Evolutionary conservation across 2,329 filamentous ascomycete genomes (phyloP), one percentile per base, ranked within the genome.

Genomic region (Aureobasidium uvarum): DNA sequence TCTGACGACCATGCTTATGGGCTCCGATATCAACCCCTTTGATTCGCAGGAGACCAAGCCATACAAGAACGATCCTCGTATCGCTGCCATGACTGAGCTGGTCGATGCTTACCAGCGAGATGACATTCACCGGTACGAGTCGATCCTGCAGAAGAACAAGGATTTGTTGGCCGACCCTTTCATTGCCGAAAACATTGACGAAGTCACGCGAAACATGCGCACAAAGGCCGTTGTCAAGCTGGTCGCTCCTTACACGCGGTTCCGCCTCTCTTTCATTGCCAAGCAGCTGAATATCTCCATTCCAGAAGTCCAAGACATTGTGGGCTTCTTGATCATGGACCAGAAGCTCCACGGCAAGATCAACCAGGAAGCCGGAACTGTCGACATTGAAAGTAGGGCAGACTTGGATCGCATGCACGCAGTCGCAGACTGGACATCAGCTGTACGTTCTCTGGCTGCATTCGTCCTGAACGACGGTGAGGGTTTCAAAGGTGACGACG

Each of bases 41-140:
- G 94, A 98, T 78, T 97, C 93, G 10, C 95, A 98, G 77, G 95
- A 99, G 80, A 98, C 94, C 20, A 98, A 98, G 79, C 95, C 95
- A 46, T 99, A 99, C 83, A 94, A 92, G 79, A 94, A 91, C 70
- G 94, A 99, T 75, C 90, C 92, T 6, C 90, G 94, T 66, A 97
- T 99, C 71, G 89, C 92, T 2, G 94, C 92, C 71, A 99, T 99
- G 94, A 98, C 93, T 1, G 91, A 97, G 71, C 85, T 99, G 0
- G 95, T 99, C 25, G 93, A 98, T 72, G 92, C 95, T 13, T 99
- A 96, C 77, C 95, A 98, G 79, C 87, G 90, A 66, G 94, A 98
- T 73, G 94, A 98, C 74, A 94, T 99, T 70, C 90, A 94, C 75
- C 84, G 86, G 70, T 99, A 99, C 77, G 92, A 97, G 77, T 87